Base-by-base conservation (phyloP, 352 stramenopile genomes). In the Phytophthora megakarya region DNA sequence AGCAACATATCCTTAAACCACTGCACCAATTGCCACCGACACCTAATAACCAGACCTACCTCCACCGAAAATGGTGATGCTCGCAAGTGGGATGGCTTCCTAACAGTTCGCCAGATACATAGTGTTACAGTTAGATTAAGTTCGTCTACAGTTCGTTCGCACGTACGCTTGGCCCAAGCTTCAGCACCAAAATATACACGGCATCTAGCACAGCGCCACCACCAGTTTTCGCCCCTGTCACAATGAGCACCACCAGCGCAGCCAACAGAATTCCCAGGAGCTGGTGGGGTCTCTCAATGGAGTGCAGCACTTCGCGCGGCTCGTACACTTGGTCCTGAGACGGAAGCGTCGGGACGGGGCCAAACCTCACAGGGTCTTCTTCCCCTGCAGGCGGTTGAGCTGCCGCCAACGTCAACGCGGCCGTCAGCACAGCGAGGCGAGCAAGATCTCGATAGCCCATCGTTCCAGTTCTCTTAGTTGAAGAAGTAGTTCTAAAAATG, bases 101-200 rank as follows among this genome's bases (percentile, higher is more conserved):
- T 78, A 50, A 54, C 3, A 51, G 22, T 45, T 5, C 25, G 3
- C n/a, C 6, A 35, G 6, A 33, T 37, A 32, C 39, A 56, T 33
- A 60, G 33, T 8, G 51, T 30, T 16, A 30, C 15, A 38, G 28
- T 58, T 15, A 48, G n/a, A 65, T 40, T 6, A 33, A 25, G n/a
- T 19, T 50, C 44, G 16, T 10, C 44, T 52, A 32, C 21, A 19
- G 15, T 8, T 1, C 28, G 45, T 13, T 28, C 10, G 1, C 23
- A 62, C 69, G 21, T 60, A 81, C 73, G 45, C 97, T 96, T 13
- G 90, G 90, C 18, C 65, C 62, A 33, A 98, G 95, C 39, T 78
- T 80, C 32, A 98, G 74, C 38, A 98, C 75, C 11, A 98, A 79
- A 55, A 97, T 96, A 68, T 97, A 98, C 59, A 98, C 88, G 7